Evolutionary conservation across 2,329 filamentous ascomycete genomes (phyloP), one percentile per base, ranked within the genome.

Genomic region (Paraphoma chrysanthemicola): DNA sequence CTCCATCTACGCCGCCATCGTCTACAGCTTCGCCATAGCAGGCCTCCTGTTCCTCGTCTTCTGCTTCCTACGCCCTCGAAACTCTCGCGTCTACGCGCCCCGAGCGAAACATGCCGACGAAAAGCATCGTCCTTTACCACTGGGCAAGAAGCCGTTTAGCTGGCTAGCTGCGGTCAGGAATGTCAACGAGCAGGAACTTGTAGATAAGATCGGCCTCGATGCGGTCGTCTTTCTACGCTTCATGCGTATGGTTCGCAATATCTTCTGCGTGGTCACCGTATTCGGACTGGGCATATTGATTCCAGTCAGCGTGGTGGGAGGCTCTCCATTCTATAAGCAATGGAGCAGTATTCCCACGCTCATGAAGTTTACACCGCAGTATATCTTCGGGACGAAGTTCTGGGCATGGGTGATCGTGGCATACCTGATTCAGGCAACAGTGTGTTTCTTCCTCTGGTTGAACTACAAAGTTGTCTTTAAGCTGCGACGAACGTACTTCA

Each of bases 61-160:
- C 83, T 98, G 92, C 64, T 83, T 96, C 67, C 83, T 97, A 47
- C 90, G 95, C 61, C 95, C 95, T 3, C 92, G 93, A 76, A 93
- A 97, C 76, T 90, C 89, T 51, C 85, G 93, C 62, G 91, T 98
- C 44, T 99, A 98, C 78, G 93, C 95, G 3, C 95, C 95, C 29
- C 94, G 96, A 76, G 83, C 95, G 48, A 97, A 96, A 78, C 90
- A 97, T 81, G 92, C 93, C 72, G 94, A 98, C 76, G 88, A 92
- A 66, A 92, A 90, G 77, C 93, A 97, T 80, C 87, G 92, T 6
- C 95, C 94, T 16, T 92, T 93, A 10, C 87, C 90, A 0, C 84
- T 98, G 68, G 91, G 89, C 53, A 95, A 90, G 71, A 91, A 92
- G n/a, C 81, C 93, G 16, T 92, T 96, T 73, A 88, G 92, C 49